Evolutionary conservation across 352 stramenopile genomes (phyloP).

Genomic region (Plasmopara halstedii): DNA sequence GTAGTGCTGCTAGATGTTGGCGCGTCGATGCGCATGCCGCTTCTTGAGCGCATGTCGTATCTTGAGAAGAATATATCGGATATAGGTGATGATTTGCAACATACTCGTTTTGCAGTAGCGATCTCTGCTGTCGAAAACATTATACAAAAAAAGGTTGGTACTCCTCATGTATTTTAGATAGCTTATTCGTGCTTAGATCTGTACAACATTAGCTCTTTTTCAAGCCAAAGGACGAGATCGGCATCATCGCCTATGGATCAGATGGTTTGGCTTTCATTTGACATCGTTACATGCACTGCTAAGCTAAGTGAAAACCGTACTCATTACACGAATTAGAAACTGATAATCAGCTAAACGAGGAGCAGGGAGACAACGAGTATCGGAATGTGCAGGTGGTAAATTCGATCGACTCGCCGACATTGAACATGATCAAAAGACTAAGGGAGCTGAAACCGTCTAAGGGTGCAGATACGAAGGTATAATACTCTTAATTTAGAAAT

Average conservation of each 20-base stretch:
- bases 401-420: conserved; percentile 49
- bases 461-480: conserved; percentile 22
- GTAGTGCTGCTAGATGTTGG: conserved; percentile 65
- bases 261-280: conserved; percentile 16
- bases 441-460: conserved; percentile 24
- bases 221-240: conserved; percentile 72
- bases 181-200: neutral
- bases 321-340: conserved; percentile 31
- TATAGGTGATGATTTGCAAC: conserved; percentile 15
- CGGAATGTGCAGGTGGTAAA: conserved; percentile 53
- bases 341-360: conserved; percentile 71
- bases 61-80: conserved; percentile 10
- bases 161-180: neutral
- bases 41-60: conserved; percentile 31
- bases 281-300: neutral
- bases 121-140: conserved; percentile 49
- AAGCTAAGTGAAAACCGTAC: neutral
- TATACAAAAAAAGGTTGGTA: conserved; percentile 57
- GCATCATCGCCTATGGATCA: conserved; percentile 69
- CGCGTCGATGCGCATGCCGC: conserved; percentile 45
- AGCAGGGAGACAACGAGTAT: conserved; percentile 54
- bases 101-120: conserved; percentile 55
- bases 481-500: neutral
- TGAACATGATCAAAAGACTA: conserved; percentile 55
- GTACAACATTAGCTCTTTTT: conserved; percentile 47